These are phyloP conservation scores for Skeletonema grethae DNA, from an alignment of 108 stramenopile species.

Conservation along the genomic window DNA sequence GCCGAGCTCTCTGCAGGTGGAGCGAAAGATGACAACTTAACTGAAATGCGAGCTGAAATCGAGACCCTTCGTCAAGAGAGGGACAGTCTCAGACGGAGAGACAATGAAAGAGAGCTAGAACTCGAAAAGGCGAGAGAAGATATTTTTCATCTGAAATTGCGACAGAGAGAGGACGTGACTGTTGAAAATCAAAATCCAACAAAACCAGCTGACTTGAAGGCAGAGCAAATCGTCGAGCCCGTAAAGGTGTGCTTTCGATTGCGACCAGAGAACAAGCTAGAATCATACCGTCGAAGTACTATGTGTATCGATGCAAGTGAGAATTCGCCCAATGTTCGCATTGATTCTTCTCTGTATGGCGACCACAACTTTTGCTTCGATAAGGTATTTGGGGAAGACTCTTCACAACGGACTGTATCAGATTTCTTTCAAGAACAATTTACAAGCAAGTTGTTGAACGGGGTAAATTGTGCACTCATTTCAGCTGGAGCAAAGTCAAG, in stretches of 20 bases:
- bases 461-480: conserved; percentile 11
- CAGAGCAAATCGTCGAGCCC: neutral
- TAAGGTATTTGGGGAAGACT: conserved; percentile 15
- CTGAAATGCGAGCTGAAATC: conserved; percentile 11
- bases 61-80: conserved; percentile 12
- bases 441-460: conserved; percentile 15
- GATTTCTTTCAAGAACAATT: conserved; percentile 8
- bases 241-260: conserved; percentile 14
- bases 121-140: conserved; percentile 12
- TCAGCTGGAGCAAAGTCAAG: conserved; percentile 12
- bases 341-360: neutral
- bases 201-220: neutral
- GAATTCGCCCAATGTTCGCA: conserved; percentile 2
- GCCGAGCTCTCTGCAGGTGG: neutral
- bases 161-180: neutral
- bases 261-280: conserved; percentile 12
- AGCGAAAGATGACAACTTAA: conserved; percentile 1
- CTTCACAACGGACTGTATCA: conserved; percentile 6
- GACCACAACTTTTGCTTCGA: conserved; percentile 8
- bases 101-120: conserved; percentile 15
- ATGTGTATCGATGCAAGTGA: conserved; percentile 17
- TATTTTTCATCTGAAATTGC: conserved; percentile 3
- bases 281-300: conserved; percentile 12
- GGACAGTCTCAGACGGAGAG: conserved; percentile 8
- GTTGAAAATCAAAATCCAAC: neutral